Evolutionary conservation across 176 grass and related monocot species (phyloP), one percentile per base, ranked within the genome.

Genomic region (Carex kokanica): DNA sequence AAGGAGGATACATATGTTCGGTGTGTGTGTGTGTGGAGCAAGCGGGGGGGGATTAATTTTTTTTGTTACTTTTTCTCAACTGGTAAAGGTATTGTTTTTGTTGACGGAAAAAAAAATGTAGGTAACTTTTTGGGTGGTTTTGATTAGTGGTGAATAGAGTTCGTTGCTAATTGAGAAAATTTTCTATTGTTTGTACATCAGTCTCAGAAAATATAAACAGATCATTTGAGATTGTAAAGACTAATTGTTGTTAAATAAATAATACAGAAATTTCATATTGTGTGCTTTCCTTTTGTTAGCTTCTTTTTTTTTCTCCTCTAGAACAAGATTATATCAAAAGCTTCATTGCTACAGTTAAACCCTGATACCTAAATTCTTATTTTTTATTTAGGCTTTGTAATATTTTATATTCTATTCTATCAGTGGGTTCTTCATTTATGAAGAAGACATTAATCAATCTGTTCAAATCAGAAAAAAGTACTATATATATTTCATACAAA

Each of bases 141-240:
- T 82, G 23, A 27, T 67, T 82, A 67, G 40, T n/a, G n/a, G n/a
- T n/a, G n/a, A n/a, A n/a, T n/a, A n/a, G n/a, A n/a, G n/a, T n/a
- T n/a, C n/a, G n/a, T n/a, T n/a, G n/a, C 38, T 81, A 81, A 63
- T 64, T 64, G 78, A 81, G 9, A 63, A 60, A 17, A 64, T 41
- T 14, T 81, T n/a, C 32, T 27, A 40, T 24, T 43, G 5, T 60
- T 45, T 81, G 78, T 64, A 81, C 78, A 81, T 81, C 41, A 16
- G 40, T 45, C 14, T 56, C 49, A 18, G 57, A 34, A 51, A 14
- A 1, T 47, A 64, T 63, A 27, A 15, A 45, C 24, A 36, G 34
- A 38, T 81, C 53, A 34, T 15, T n/a, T 71, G 67, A 71, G 36
- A 71, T 78, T 78, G 73, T 78, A 78, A 31, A 56, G 51, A 78